Evolutionary conservation across 2,329 filamentous ascomycete species (phyloP), one percentile per base, ranked within the genome.

Genomic region (Fusarium sp.): DNA sequence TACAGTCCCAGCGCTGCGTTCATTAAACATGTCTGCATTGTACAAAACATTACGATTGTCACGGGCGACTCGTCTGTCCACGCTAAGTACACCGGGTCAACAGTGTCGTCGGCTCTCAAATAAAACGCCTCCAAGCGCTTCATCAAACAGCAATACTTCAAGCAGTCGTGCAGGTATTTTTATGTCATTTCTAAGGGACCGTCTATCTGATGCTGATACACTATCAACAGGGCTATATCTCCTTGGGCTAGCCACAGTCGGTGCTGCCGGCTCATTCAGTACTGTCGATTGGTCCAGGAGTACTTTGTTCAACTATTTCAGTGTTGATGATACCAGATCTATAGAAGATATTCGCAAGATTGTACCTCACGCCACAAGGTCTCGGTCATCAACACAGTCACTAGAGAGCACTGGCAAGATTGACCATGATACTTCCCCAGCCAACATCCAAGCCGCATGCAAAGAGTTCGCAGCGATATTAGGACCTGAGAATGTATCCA

Each of bases 401-500:
- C 30, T 69, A 0, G 1, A 15, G 0, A 29, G 6, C 1, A 29
- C 50, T 2, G 29, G 59, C 0, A 40, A 40, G 6, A 14, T 54
- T 22, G 18, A 27, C 3, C 29, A 68, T 4, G 14, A 68, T 15
- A 25, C 47, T 3, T 68, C 66, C 0, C 1, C 16, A n/a, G 29
- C n/a, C 2, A 69, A 69, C 1, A 57, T 69, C 2, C 16, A 45
- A 22, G 65, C 42, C 1, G 66, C 60, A 1, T 63, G 44, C 10
- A 7, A 9, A 22, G 61, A 66, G 3, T 70, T 70, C 2, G 38
- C 22, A 0, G 24, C 11, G 4, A 55, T 70, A 9, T 9, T 66
- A 0, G 62, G 67, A 1, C n/a, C 53, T 1, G 61, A 70, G n/a
- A 54, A 70, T 6, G 8, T 66, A 1, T 70, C 67, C 1, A 52